Conservation (phyloP, 768 basidiomycete species). For the Suillus alpinus region DNA sequence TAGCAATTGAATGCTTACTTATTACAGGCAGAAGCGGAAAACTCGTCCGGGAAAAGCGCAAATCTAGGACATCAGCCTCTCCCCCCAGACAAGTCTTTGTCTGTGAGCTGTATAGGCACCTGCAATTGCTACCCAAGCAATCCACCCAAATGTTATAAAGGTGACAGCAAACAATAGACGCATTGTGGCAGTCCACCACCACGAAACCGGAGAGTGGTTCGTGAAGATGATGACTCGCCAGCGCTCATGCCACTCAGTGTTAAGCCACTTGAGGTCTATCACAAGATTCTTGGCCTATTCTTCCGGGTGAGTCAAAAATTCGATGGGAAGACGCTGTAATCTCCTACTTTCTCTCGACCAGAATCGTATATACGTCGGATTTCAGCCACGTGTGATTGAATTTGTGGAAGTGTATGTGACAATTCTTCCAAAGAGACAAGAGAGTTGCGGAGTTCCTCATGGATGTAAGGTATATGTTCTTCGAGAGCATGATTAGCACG, state of each 20-base stretch:
- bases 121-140: slow-evolving; percentile 56
- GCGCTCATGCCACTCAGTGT: slow-evolving; percentile 75
- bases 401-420: slow-evolving; percentile 55
- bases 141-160: slow-evolving; percentile 56
- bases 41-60: background rate
- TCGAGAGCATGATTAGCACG: slow-evolving; percentile 58
- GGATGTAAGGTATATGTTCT: slow-evolving; percentile 61
- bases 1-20: background rate
- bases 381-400: slow-evolving; percentile 57
- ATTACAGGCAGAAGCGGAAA: background rate
- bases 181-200: slow-evolving; percentile 65
- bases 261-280: slow-evolving; percentile 68
- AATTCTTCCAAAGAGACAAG: slow-evolving; percentile 56
- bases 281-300: slow-evolving; percentile 62
- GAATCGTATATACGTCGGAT: slow-evolving; percentile 70
- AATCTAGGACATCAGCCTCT: slow-evolving; percentile 65
- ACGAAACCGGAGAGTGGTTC: slow-evolving; percentile 66
- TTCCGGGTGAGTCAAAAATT: slow-evolving; percentile 1
- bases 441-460: slow-evolving; percentile 58
- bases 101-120: slow-evolving; percentile 75
- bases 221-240: slow-evolving; percentile 77
- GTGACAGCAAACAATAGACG: slow-evolving; percentile 56
- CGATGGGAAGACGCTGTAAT: background rate
- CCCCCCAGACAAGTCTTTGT: slow-evolving; percentile 77
- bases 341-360: slow-evolving; percentile 60